Percentiles rank a stretch among this genome's conserved stretches.
Evolutionary conservation across 208 protist species (phyloP).

Genomic region (Lotmaria passim): DNA sequence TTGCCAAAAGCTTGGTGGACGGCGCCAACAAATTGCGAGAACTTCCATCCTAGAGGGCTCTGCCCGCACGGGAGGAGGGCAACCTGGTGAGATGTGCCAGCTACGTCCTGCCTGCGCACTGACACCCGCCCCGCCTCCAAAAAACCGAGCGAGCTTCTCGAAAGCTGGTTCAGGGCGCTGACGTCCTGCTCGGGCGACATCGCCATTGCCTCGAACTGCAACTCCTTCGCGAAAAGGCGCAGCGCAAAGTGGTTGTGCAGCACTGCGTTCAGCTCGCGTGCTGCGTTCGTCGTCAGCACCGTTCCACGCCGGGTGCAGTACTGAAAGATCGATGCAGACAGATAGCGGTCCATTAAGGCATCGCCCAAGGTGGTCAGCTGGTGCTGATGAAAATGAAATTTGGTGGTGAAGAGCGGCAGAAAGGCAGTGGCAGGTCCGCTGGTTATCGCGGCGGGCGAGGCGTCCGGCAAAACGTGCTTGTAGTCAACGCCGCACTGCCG

Average conservation of each 20-base stretch:
- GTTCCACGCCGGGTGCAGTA: constrained; percentile 52
- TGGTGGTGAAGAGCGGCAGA: constrained; percentile 46
- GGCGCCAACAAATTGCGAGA: constrained; percentile 86
- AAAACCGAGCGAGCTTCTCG: constrained; percentile 37
- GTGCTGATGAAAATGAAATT: constrained; percentile 73
- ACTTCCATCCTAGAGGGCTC: constrained; percentile 81
- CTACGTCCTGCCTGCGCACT: constrained; percentile 47
- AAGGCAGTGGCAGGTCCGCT: constrained; percentile 33
- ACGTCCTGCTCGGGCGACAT: constrained; percentile 31
- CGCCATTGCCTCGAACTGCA: constrained; percentile 68
- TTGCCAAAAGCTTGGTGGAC: constrained; percentile 56
- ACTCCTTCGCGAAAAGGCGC: constrained; percentile 73
- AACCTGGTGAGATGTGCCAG: constrained; percentile 75
- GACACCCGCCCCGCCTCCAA: constrained; percentile 46
- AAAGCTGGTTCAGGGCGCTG: not conserved
- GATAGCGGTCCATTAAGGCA: constrained; percentile 68
- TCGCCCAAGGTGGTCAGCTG: constrained; percentile 85
- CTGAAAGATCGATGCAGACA: constrained; percentile 47
- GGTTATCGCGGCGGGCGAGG: constrained; percentile 16
- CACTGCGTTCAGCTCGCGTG: constrained; percentile 67
- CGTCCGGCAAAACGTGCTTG: constrained; percentile 5
- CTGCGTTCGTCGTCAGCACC: constrained; percentile 62
- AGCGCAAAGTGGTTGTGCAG: constrained; percentile 84
- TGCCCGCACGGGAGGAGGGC: constrained; percentile 67
- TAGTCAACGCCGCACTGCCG: constrained; percentile 28